A percentile compares a stretch with the other conserved stretches of the same genome.
Evolutionary conservation across 1,284 basidiomycete species (phyloP).

Genomic region (Cutaneotrichosporon sp.): DNA sequence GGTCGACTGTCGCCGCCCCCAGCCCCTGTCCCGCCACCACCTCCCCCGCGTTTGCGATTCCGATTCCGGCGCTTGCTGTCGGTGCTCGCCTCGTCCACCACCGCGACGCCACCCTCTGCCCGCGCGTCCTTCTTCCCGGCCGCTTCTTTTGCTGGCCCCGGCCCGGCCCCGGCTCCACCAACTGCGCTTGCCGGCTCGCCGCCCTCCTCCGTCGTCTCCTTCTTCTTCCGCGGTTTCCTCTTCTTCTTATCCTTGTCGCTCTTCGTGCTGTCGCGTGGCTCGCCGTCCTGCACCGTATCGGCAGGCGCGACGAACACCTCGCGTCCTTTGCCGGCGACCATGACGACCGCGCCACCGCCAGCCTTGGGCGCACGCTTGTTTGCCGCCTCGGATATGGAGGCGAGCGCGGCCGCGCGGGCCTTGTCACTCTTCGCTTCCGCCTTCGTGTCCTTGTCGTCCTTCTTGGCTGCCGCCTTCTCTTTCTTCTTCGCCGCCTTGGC

Average conservation of each 20-base stretch:
- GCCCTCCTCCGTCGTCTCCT: conserved; percentile 3
- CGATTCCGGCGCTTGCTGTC: conserved; percentile 14
- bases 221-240: conserved; percentile 9
- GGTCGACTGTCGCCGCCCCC: neutral
- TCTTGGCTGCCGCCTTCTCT: conserved; percentile 40
- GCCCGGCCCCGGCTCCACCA: conserved; percentile 7
- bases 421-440: conserved; percentile 58
- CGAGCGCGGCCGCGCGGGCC: conserved; percentile 34
- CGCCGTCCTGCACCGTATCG: conserved; percentile 12
- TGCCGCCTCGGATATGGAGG: conserved; percentile 38
- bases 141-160: conserved; percentile 13
- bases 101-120: neutral
- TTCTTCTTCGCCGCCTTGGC: conserved; percentile 59
- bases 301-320: conserved; percentile 35
- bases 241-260: conserved; percentile 19
- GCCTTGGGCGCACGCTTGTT: conserved; percentile 36
- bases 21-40: neutral
- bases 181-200: neutral
- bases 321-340: conserved; percentile 47
- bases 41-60: conserved; percentile 12
- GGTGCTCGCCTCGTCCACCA: conserved; percentile 10
- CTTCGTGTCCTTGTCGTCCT: conserved; percentile 48
- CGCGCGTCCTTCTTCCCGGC: conserved; percentile 14
- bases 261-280: conserved; percentile 19
- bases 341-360: conserved; percentile 22